Evolutionary conservation across 768 basidiomycete species (phyloP).

Genomic region (Phanerochaete carnosa): DNA sequence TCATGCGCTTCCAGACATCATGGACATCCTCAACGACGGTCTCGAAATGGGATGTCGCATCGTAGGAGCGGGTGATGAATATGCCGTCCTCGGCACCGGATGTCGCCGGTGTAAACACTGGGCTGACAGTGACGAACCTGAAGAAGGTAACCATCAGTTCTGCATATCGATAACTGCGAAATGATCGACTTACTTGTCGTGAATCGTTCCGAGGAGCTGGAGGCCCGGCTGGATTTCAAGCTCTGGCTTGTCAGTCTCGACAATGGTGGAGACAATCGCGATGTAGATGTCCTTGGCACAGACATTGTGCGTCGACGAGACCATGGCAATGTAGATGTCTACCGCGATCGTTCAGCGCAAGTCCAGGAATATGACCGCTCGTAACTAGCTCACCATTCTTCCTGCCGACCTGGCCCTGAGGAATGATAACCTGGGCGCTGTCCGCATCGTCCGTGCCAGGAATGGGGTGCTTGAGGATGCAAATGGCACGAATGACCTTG

Average conservation of each 20-base stretch:
- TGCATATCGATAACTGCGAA: neutral
- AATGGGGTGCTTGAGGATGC: conserved; percentile 96
- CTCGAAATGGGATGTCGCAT: conserved; percentile 98
- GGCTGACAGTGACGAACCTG: conserved; percentile 88
- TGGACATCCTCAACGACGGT: conserved; percentile 97
- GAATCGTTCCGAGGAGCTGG: conserved; percentile 84
- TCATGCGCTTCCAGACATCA: conserved; percentile 91
- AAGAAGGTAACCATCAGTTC: neutral
- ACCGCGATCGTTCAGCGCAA: conserved; percentile 9
- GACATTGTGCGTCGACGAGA: conserved; percentile 96
- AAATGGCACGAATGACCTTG: conserved; percentile 95
- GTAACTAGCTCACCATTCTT: conserved; percentile 71
- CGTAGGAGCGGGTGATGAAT: conserved; percentile 96
- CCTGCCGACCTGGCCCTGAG: conserved; percentile 94
- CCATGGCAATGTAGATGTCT: conserved; percentile 99
- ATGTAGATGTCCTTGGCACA: conserved; percentile 94
- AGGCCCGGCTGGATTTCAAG: conserved; percentile 91
- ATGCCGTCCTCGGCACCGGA: conserved; percentile 83
- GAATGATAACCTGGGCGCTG: conserved; percentile 96
- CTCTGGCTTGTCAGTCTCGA: conserved; percentile 92
- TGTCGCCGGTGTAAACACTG: conserved; percentile 86
- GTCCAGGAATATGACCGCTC: neutral
- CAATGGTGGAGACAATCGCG: conserved; percentile 97
- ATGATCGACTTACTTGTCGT: conserved; percentile 73
- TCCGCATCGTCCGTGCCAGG: conserved; percentile 96